These are phyloP conservation scores for Escallonia herrerae DNA, from an alignment of 129 eudicot genomes.

Conservation along the genomic window DNA sequence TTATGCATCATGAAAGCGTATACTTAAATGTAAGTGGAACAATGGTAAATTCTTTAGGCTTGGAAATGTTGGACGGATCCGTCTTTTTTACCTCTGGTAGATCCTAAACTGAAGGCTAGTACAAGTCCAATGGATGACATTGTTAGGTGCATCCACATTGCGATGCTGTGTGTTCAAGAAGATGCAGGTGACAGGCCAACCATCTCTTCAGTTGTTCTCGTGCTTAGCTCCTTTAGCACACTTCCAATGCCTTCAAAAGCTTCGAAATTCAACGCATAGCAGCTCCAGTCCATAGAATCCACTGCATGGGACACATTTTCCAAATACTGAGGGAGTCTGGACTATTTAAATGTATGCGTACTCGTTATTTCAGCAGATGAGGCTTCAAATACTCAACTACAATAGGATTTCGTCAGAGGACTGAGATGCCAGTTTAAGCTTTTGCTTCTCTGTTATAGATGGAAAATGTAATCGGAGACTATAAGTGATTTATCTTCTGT, in stretches of 20 bases:
- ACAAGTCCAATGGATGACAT: slow-evolving; percentile 18
- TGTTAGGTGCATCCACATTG: slow-evolving; percentile 34
- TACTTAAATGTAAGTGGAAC: not conserved
- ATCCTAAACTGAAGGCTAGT: slow-evolving; percentile 19
- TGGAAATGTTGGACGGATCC: slow-evolving; percentile 39
- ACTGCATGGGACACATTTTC: no score
- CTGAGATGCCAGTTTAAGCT: no score
- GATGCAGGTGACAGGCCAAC: slow-evolving; percentile 39
- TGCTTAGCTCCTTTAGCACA: slow-evolving; percentile 19
- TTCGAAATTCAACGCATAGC: slow-evolving; percentile 7
- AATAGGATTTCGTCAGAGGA: no score
- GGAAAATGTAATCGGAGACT: no score
- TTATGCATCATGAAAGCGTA: not conserved
- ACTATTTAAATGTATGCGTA: no score
- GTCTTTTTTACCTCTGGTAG: slow-evolving; percentile 26
- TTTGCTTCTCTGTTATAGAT: no score
- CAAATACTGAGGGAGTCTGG: no score
- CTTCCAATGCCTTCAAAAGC: slow-evolving; percentile 26
- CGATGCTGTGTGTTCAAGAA: slow-evolving; percentile 51
- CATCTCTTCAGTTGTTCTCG: slow-evolving; percentile 23
- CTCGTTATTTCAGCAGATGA: no score
- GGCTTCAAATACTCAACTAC: no score
- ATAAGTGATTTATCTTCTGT: no score
- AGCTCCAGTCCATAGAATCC: no score
- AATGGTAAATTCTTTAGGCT: slow-evolving; percentile 23